phyloP scores from a whole-genome alignment of 495 filamentous ascomycete genomes.

The Wilcoxina mikolae region DNA sequence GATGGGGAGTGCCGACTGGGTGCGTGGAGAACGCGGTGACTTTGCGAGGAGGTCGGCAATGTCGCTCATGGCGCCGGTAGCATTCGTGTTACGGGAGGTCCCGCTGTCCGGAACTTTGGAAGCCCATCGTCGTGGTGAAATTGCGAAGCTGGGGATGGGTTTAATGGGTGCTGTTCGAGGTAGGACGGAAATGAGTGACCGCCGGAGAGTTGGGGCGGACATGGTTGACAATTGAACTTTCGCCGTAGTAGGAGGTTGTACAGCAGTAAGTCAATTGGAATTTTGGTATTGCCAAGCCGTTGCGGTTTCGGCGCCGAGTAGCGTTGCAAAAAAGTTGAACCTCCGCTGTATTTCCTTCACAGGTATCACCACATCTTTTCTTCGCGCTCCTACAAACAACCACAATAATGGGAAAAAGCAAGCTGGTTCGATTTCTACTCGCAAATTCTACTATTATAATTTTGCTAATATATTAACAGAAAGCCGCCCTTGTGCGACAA shows the following conservation, averaged over 20 bases:
- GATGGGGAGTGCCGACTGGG: not conserved
- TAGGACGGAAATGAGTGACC: not conserved
- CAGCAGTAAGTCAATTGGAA: not conserved
- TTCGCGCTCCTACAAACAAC: not conserved
- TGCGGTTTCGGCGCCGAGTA: not conserved
- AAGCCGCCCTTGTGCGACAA: constrained; percentile 23
- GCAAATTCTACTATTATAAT: not conserved
- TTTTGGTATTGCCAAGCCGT: constrained; percentile 4
- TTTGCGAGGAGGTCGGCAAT: not conserved
- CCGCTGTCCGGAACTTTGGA: not conserved
- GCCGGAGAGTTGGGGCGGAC: constrained; percentile 5
- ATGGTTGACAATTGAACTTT: not conserved
- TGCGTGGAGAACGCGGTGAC: not conserved
- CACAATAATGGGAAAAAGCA: constrained; percentile 22
- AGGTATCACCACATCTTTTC: not conserved
- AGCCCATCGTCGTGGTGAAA: not conserved
- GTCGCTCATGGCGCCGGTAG: not conserved
- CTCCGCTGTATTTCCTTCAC: not conserved
- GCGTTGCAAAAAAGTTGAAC: constrained; percentile 4
- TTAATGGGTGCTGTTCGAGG: not conserved
- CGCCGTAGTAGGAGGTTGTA: not conserved
- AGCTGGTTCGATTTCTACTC: constrained; percentile 11
- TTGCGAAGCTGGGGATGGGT: not conserved
- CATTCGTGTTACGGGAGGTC: not conserved
- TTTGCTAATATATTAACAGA: constrained; percentile 15